Evolutionary conservation across 1,284 basidiomycete species (phyloP).

Genomic region (Flammula alnicola): DNA sequence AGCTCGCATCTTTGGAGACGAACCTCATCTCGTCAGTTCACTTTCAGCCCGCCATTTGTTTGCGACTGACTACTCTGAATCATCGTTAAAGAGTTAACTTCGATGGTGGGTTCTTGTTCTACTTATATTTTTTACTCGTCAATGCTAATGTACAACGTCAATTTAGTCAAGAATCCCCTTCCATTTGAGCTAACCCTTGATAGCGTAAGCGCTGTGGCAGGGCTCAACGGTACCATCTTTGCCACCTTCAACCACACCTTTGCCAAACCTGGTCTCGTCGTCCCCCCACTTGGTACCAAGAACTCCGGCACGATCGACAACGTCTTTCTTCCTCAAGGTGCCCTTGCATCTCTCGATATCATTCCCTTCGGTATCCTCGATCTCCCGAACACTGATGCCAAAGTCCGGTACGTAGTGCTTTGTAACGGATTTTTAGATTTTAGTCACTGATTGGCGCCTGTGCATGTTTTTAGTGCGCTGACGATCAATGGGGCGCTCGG

Average conservation of each 20-base stretch:
- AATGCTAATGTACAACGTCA: neutral
- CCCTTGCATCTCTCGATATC: constrained; percentile 36
- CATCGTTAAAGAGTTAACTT: constrained; percentile 35
- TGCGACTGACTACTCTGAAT: too few relatives aligned
- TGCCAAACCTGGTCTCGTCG: constrained; percentile 31
- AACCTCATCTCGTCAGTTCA: constrained; percentile 62
- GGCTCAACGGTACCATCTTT: constrained; percentile 45
- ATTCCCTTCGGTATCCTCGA: constrained; percentile 41
- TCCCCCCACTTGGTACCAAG: constrained; percentile 36
- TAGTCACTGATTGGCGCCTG: constrained; percentile 1
- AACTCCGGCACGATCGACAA: constrained; percentile 42
- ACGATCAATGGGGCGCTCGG: constrained; percentile 37
- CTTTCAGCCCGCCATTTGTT: too few relatives aligned
- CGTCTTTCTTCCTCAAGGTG: constrained; percentile 40
- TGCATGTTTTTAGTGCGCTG: constrained; percentile 24
- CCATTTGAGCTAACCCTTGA: constrained; percentile 47
- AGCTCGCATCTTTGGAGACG: constrained; percentile 1
- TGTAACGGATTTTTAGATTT: neutral
- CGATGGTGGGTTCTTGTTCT: constrained; percentile 28
- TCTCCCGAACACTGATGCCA: constrained; percentile 39
- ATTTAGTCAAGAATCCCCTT: constrained; percentile 46
- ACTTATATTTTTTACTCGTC: neutral
- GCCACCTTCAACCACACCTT: constrained; percentile 48
- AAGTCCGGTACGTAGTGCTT: constrained; percentile 38
- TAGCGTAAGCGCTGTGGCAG: constrained; percentile 39